These are phyloP conservation scores for Pulveroboletus sp. DNA, from an alignment of 768 basidiomycete species.

Conservation along the genomic window DNA sequence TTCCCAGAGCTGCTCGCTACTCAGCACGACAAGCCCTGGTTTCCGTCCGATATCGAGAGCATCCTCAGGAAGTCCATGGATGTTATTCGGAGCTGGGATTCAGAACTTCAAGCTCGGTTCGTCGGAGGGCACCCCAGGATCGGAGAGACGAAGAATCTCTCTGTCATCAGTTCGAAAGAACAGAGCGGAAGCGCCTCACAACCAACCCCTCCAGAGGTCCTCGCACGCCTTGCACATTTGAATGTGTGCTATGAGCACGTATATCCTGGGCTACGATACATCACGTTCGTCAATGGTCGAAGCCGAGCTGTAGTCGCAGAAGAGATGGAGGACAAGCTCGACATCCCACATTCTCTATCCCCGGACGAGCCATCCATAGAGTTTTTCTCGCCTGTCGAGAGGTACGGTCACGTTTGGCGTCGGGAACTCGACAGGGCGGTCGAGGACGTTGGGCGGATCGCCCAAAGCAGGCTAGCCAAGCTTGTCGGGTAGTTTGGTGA, in stretches of 20 bases:
- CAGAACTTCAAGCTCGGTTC: conserved; percentile 54
- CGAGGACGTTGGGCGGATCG: conserved; percentile 71
- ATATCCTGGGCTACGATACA: conserved; percentile 79
- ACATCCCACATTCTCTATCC: conserved; percentile 48
- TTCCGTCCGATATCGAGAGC: conserved; percentile 43
- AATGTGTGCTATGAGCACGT: conserved; percentile 73
- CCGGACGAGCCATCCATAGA: conserved; percentile 34
- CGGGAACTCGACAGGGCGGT: conserved; percentile 72
- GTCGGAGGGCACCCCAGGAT: conserved; percentile 87
- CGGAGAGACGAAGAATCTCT: conserved; percentile 76
- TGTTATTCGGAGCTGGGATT: conserved; percentile 53
- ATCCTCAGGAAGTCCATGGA: conserved; percentile 55
- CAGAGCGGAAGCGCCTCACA: conserved; percentile 52
- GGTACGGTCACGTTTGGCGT: conserved; percentile 51
- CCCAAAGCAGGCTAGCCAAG: conserved; percentile 58
- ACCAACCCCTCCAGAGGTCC: conserved; percentile 70
- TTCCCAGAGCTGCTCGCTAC: conserved; percentile 47
- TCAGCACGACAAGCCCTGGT: conserved; percentile 21
- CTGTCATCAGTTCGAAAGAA: conserved; percentile 73
- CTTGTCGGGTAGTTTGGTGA: conserved; percentile 10
- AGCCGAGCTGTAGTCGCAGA: conserved; percentile 65
- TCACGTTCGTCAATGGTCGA: conserved; percentile 91
- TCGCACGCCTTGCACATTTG: conserved; percentile 68
- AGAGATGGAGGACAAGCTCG: conserved; percentile 75
- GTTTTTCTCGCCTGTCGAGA: conserved; percentile 36